A percentile compares a stretch with the other conserved stretches of the same genome.
phyloP scores from a whole-genome alignment of 73 alveolate species.

The Durusdinium trenchii region DNA sequence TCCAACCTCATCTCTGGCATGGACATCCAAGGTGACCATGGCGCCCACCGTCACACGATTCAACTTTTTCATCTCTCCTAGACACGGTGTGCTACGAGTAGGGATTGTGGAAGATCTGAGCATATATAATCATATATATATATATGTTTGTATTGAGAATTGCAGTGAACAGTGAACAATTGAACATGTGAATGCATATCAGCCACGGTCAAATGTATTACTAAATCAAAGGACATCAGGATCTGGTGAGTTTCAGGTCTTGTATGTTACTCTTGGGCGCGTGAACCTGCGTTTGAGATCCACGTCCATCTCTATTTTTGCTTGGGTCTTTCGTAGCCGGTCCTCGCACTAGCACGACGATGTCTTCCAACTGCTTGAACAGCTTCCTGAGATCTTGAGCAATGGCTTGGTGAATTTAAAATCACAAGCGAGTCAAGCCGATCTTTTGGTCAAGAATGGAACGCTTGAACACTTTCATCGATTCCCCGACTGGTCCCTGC shows the following conservation, averaged over 20 bases:
- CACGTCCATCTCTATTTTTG: no score
- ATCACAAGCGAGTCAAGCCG: no score
- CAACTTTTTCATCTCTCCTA: slow-evolving; percentile 98
- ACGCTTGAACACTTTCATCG: no score
- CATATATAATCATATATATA: no score
- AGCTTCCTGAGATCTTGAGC: slow-evolving; percentile 67
- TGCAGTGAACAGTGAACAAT: no score
- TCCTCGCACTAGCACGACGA: slow-evolving; percentile 96
- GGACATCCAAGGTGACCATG: slow-evolving; percentile 99
- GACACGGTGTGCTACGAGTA: not conserved
- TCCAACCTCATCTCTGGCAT: slow-evolving; percentile 99
- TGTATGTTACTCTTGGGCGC: not conserved
- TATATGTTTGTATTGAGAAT: no score
- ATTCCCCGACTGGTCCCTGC: no score
- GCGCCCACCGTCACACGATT: slow-evolving; percentile 99
- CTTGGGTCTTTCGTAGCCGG: not conserved
- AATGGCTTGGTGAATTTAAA: no score
- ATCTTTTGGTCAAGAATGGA: no score
- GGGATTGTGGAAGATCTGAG: not conserved
- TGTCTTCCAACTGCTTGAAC: slow-evolving; percentile 81
- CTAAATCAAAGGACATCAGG: not conserved
- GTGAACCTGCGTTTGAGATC: no score
- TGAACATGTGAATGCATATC: not conserved
- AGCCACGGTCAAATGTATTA: not conserved
- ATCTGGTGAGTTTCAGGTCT: not conserved